These are phyloP conservation scores for Lasiodiplodia theobromae DNA, from an alignment of 2,329 filamentous ascomycete species.

Conservation along the genomic window DNA sequence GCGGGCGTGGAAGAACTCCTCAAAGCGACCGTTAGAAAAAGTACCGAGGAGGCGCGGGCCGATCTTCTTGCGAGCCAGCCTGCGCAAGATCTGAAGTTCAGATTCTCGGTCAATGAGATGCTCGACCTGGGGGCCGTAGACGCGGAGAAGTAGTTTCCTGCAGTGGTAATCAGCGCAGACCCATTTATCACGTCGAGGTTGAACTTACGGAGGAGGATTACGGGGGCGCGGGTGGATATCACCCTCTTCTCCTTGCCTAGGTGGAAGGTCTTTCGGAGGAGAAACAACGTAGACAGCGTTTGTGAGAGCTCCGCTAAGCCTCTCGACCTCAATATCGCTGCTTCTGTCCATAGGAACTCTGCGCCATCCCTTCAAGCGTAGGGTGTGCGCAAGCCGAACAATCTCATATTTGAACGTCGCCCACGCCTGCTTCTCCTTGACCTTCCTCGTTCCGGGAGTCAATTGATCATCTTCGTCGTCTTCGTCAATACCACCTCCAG, in stretches of 20 bases:
- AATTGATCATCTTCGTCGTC: conserved; percentile 51
- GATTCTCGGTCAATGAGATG: conserved; percentile 94
- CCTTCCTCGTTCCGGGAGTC: conserved; percentile 52
- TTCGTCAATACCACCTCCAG: conserved; percentile 58
- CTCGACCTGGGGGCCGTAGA: conserved; percentile 95
- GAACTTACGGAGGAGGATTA: conserved; percentile 61
- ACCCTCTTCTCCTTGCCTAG: conserved; percentile 48
- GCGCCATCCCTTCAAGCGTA: conserved; percentile 91
- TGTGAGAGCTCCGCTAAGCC: conserved; percentile 88
- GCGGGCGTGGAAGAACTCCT: conserved; percentile 88
- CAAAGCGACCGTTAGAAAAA: conserved; percentile 93
- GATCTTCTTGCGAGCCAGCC: conserved; percentile 89
- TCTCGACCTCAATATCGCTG: conserved; percentile 72
- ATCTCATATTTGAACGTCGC: conserved; percentile 90
- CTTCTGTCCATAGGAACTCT: conserved; percentile 76
- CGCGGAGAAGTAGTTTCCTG: conserved; percentile 82
- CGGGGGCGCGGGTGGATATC: conserved; percentile 44
- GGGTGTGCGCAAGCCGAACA: conserved; percentile 84
- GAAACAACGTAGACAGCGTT: conserved; percentile 96
- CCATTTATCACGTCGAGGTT: background rate
- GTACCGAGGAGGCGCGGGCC: conserved; percentile 90
- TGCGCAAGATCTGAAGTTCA: conserved; percentile 83
- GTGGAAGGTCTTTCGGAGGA: conserved; percentile 71
- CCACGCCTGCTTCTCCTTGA: conserved; percentile 81
- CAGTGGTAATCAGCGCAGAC: conserved; percentile 1